Percentiles rank a stretch among this genome's conserved stretches.
Conservation (phyloP, 768 basidiomycete genomes). For the Podaxis rugospora region DNA sequence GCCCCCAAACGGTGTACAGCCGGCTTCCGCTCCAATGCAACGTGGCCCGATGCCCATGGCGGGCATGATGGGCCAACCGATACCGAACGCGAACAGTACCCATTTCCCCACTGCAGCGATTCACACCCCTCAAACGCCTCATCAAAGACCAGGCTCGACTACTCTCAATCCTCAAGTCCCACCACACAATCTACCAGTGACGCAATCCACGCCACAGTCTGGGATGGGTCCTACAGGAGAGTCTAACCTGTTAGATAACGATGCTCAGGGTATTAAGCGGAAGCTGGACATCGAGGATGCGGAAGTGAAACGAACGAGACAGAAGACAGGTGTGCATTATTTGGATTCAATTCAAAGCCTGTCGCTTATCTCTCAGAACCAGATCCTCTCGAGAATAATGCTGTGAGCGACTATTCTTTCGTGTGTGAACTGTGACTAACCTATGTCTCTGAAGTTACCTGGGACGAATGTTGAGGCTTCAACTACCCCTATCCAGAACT, state of each 20-base stretch:
- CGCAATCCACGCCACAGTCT: constrained; percentile 7
- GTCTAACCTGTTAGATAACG: constrained; percentile 48
- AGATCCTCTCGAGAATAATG: constrained; percentile 44
- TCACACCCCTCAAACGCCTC: constrained; percentile 12
- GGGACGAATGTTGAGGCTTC: constrained; percentile 21
- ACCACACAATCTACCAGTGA: constrained; percentile 10
- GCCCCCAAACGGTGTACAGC: constrained; percentile 18
- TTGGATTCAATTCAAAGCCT: background rate
- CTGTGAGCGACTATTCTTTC: constrained; percentile 31
- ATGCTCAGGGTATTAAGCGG: constrained; percentile 64
- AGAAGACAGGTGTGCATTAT: constrained; percentile 62
- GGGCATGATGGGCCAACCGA: constrained; percentile 11
- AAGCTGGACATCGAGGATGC: constrained; percentile 64
- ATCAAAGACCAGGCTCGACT: constrained; percentile 8
- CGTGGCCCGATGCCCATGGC: constrained; percentile 14
- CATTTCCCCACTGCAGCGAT: constrained; percentile 4
- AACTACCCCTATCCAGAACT: constrained; percentile 19
- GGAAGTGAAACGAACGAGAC: constrained; percentile 65
- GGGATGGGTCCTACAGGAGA: constrained; percentile 18
- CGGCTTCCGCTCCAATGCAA: constrained; percentile 19
- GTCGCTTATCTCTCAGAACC: background rate
- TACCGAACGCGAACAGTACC: background rate
- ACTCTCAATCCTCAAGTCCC: constrained; percentile 7
- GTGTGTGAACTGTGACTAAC: constrained; percentile 1
- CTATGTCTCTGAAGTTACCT: constrained; percentile 20